Evolutionary conservation across 495 filamentous ascomycete species (phyloP).

Genomic region (Thozetella sp.): DNA sequence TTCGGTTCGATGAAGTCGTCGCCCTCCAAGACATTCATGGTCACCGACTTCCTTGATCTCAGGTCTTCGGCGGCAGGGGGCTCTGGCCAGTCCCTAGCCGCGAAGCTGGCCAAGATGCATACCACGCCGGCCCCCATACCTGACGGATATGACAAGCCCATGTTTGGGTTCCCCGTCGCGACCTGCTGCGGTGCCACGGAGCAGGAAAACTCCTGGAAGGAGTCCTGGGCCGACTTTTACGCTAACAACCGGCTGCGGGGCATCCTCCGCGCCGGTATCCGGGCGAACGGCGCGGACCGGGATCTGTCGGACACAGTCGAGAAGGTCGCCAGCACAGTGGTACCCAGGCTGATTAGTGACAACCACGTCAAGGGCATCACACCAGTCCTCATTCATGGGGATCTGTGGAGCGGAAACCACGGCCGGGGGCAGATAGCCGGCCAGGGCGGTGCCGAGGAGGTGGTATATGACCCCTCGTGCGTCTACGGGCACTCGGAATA

Average conservation of each 20-base stretch:
- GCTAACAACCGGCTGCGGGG: slow-evolving; percentile 69
- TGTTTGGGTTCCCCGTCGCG: slow-evolving; percentile 81
- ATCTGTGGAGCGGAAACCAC: slow-evolving; percentile 89
- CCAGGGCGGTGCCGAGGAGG: slow-evolving; percentile 64
- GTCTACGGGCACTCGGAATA: slow-evolving; percentile 88
- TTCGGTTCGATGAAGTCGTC: slow-evolving; percentile 61
- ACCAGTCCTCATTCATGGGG: slow-evolving; percentile 86
- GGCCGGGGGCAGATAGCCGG: slow-evolving; percentile 64
- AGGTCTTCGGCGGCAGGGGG: slow-evolving; percentile 30
- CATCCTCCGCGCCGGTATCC: slow-evolving; percentile 60
- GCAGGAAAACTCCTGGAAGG: slow-evolving; percentile 72
- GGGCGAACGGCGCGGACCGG: slow-evolving; percentile 63
- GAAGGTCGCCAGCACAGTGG: slow-evolving; percentile 59
- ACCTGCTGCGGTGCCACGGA: slow-evolving; percentile 84
- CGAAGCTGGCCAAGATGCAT: slow-evolving; percentile 80
- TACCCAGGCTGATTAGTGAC: slow-evolving; percentile 72
- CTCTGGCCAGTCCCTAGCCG: slow-evolving; percentile 60
- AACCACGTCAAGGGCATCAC: slow-evolving; percentile 60
- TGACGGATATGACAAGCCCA: slow-evolving; percentile 53
- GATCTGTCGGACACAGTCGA: slow-evolving; percentile 65
- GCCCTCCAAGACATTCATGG: slow-evolving; percentile 65
- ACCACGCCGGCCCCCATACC: slow-evolving; percentile 71
- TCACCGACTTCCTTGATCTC: slow-evolving; percentile 80
- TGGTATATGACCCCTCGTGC: slow-evolving; percentile 80
- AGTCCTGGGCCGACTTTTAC: slow-evolving; percentile 83